These are phyloP conservation scores for Herpetomonas samuelpessoai DNA, from an alignment of 208 protist genomes.

Conservation along the genomic window DNA sequence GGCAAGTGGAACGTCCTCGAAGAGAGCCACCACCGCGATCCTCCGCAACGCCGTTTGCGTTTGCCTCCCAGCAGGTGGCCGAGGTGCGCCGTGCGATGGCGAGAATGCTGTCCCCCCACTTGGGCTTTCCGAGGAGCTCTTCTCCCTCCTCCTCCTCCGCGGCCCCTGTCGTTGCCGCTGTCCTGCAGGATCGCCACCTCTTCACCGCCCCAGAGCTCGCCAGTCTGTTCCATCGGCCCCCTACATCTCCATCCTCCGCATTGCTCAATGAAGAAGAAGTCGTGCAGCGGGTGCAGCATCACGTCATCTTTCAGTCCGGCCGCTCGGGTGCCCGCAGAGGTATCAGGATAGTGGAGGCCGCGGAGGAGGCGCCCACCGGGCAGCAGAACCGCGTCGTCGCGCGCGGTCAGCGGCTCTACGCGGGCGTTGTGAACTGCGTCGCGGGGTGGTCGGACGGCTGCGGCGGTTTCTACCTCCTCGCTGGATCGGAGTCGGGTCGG, in stretches of 20 bases:
- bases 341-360: too few species aligned
- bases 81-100: not conserved
- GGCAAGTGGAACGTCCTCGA: too few species aligned
- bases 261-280: conserved; percentile 1
- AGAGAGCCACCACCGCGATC: too few species aligned
- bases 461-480: conserved; percentile 45
- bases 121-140: conserved; percentile 13
- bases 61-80: not conserved
- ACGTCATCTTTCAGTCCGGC: too few species aligned
- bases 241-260: not conserved
- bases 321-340: too few species aligned
- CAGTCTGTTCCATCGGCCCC: not conserved
- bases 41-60: not conserved
- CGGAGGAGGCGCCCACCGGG: too few species aligned
- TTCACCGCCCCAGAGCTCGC: not conserved
- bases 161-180: not conserved
- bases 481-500: conserved; percentile 44
- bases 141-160: too few species aligned
- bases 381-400: not conserved
- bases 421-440: conserved; percentile 70
- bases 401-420: conserved; percentile 20
- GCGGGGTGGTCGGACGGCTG: conserved; percentile 42
- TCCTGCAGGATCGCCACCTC: not conserved
- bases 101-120: not conserved
- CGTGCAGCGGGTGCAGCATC: too few species aligned